These are phyloP conservation scores for Macrotyloma uniflorum DNA, from an alignment of 306 rosid genomes.

Conservation along the genomic window DNA sequence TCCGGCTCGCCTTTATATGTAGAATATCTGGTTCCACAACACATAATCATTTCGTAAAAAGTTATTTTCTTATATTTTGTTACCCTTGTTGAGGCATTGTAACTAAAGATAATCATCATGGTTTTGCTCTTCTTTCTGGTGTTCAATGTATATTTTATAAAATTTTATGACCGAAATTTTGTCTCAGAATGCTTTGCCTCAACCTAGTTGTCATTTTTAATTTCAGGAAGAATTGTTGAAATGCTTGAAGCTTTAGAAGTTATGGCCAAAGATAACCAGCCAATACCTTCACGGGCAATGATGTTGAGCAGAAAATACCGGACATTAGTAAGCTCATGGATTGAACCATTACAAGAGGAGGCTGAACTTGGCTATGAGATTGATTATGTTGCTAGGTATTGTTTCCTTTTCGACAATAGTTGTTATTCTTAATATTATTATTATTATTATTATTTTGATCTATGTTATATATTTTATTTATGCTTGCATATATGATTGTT, in stretches of 20 bases:
- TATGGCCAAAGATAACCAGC: conserved; percentile 77
- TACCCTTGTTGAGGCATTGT: conserved; percentile 14
- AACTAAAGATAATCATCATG: conserved; percentile 19
- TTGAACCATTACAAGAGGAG: conserved; percentile 98
- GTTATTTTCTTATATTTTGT: conserved; percentile 31
- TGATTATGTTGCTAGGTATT: conserved; percentile 90
- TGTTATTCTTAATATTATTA: conserved; percentile 6
- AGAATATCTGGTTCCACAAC: conserved; percentile 21
- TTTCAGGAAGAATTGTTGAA: conserved; percentile 84
- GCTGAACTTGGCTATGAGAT: conserved; percentile 97
- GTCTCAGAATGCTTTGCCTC: conserved; percentile 28
- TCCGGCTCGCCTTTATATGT: conserved; percentile 4
- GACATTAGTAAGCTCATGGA: conserved; percentile 94
- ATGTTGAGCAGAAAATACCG: conserved; percentile 93
- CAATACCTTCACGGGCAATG: conserved; percentile 91
- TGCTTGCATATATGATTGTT: neutral
- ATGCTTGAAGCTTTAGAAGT: conserved; percentile 89
- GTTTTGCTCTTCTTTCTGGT: conserved; percentile 10
- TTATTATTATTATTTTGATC: conserved; percentile 6
- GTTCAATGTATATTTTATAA: conserved; percentile 26
- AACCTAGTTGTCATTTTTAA: conserved; percentile 38
- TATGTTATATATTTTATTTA: neutral
- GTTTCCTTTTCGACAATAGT: conserved; percentile 32
- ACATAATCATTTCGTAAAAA: conserved; percentile 8
- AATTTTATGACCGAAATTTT: conserved; percentile 23